Evolutionary conservation across 495 filamentous ascomycete species (phyloP), one percentile per base, ranked within the genome.

Genomic region (Penicillium desertorum): DNA sequence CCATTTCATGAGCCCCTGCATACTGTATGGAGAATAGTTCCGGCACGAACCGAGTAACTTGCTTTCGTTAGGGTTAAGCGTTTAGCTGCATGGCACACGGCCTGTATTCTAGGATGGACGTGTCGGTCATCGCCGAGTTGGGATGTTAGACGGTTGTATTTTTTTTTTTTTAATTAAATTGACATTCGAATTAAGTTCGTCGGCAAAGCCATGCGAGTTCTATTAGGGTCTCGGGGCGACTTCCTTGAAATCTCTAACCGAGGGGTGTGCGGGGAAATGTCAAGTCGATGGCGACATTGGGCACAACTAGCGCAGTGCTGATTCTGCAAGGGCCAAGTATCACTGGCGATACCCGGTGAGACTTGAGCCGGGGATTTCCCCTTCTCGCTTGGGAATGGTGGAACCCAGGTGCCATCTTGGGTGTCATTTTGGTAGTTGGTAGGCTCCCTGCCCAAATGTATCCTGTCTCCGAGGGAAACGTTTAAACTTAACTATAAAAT

Each of bases 1-100:
- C 30, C 6, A 25, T 37, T 50, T 30, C 17, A 14, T 6, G 37
- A 37, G 19, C 43, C 53, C 43, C 44, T 55, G 53, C 53, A 54
- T 52, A 19, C 4, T 12, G 8, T 32, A 23, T 34, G 50, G 32
- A 37, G 27, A 53, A 44, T 53, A 53, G 17, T 53, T 44, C 51
- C 51, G 51, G 51, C 37, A 53, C 37, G 51, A 53, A 53, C 51
- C 49, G 49, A 44, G 51, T 14, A 22, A 32, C n/a, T n/a, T n/a
- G 34, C 25, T 32, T 43, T 2, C 34, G 22, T 27, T 52, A 42
- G 41, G 51, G 51, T 44, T 44, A 43, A 42, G 49, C 49, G 49
- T 52, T 39, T 37, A 52, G 36, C 49, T 52, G 39, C 50, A 42
- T 29, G 49, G 34, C 32, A 17, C 45, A 34, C 29, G 11, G 49